Evolutionary conservation across 1,139 yeast species (phyloP).

Genomic region (Kodamaea sp.): DNA sequence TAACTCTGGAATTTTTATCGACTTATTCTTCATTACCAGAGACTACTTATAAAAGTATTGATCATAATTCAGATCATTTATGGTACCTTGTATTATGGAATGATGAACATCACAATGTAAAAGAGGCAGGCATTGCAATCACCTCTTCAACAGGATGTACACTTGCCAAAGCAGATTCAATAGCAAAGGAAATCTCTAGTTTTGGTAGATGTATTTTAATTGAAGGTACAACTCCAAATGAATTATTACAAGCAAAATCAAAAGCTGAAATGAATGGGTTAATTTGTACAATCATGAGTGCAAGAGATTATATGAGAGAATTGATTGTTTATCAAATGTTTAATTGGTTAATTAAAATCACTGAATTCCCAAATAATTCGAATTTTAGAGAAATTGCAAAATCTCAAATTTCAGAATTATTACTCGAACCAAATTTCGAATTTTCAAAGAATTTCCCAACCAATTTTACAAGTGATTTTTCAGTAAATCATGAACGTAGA

Average conservation of each 20-base stretch:
- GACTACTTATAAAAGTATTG: constrained; percentile 28
- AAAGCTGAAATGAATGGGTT: constrained; percentile 48
- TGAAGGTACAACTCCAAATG: constrained; percentile 16
- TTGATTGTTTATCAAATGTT: constrained; percentile 40
- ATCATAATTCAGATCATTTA: constrained; percentile 22
- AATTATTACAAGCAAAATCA: constrained; percentile 23
- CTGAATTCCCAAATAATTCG: constrained; percentile 25
- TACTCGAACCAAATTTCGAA: constrained; percentile 27
- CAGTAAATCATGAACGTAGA: constrained; percentile 15
- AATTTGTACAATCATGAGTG: constrained; percentile 51
- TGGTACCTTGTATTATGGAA: constrained; percentile 63
- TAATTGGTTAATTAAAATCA: constrained; percentile 48
- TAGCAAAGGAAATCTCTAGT: constrained; percentile 34
- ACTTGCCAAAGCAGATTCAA: constrained; percentile 24
- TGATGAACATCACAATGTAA: constrained; percentile 65
- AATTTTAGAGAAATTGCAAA: constrained; percentile 25
- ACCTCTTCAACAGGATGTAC: constrained; percentile 30
- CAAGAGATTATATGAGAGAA: constrained; percentile 48
- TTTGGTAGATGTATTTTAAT: constrained; percentile 30
- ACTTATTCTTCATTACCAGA: constrained; percentile 28
- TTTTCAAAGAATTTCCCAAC: constrained; percentile 28
- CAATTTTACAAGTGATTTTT: constrained; percentile 13
- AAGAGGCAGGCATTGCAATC: constrained; percentile 43
- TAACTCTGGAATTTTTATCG: constrained; percentile 27
- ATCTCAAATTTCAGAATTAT: constrained; percentile 21